Evolutionary conservation across 331 rosid species (phyloP).

Genomic region (Malus hybrid): DNA sequence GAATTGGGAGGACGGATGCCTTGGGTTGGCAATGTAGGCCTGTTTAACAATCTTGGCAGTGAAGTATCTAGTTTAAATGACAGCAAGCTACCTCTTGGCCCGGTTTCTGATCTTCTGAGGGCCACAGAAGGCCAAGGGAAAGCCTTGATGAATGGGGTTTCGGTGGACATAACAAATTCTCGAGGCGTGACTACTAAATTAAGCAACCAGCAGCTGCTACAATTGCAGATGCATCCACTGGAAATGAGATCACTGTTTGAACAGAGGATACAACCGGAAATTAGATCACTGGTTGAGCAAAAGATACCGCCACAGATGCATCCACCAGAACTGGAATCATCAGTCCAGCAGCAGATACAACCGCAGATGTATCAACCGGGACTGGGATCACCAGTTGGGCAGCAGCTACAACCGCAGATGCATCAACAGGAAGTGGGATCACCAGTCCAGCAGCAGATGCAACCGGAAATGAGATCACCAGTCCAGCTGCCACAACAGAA

Average conservation of each 20-base stretch:
- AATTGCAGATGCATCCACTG: background rate
- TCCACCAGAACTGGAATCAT: background rate
- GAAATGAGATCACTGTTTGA: background rate
- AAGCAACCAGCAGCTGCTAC: conserved; percentile 3
- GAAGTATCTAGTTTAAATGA: conserved; percentile 8
- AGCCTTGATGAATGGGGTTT: background rate
- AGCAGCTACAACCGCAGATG: background rate
- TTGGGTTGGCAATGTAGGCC: conserved; percentile 2
- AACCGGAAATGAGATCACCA: background rate
- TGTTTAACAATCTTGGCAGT: conserved; percentile 5
- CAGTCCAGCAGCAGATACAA: background rate
- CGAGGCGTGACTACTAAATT: background rate
- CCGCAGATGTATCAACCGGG: background rate
- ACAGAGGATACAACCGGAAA: background rate
- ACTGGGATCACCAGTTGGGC: background rate
- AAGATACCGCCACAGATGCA: background rate
- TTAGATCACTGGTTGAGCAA: background rate
- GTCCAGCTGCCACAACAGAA: background rate
- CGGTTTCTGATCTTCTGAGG: background rate
- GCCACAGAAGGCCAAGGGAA: conserved; percentile 6
- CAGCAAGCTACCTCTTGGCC: conserved; percentile 4
- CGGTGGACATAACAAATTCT: conserved; percentile 2
- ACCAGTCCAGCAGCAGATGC: background rate
- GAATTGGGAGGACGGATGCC: background rate
- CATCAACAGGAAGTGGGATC: background rate